These are phyloP conservation scores for Przewalskia tangutica DNA, from an alignment of 257 asterid species.

Conservation along the genomic window DNA sequence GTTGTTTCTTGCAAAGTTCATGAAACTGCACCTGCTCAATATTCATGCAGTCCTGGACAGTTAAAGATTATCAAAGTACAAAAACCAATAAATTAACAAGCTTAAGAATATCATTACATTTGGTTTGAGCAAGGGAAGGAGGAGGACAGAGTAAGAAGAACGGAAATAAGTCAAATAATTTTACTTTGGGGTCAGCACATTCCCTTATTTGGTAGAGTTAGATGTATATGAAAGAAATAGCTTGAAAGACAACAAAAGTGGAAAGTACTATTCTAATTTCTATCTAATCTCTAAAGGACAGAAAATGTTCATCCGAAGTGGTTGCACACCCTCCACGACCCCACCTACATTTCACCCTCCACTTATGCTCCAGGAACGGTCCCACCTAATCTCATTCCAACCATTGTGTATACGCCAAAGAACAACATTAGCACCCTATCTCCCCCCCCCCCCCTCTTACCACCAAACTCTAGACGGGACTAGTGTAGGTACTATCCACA, in stretches of 20 bases:
- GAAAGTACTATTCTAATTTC: background rate
- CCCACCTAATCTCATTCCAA: background rate
- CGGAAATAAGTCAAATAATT: background rate
- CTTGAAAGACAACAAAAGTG: background rate
- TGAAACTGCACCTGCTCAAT: constrained; percentile 73
- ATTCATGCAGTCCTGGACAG: background rate
- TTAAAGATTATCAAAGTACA: background rate
- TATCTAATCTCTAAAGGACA: background rate
- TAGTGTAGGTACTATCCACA: background rate
- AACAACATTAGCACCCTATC: background rate
- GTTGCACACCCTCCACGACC: background rate
- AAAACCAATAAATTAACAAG: background rate
- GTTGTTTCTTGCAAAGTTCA: constrained; percentile 87
- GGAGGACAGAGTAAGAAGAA: background rate
- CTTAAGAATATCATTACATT: background rate
- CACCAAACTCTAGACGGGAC: background rate
- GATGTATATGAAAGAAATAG: background rate
- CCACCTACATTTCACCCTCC: background rate
- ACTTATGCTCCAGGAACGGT: background rate
- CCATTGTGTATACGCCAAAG: background rate
- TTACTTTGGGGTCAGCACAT: background rate
- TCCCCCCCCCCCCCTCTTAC: background rate
- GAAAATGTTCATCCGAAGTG: background rate
- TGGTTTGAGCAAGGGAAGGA: background rate
- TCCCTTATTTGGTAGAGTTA: background rate